Percentiles rank a stretch among this genome's conserved stretches.
phyloP scores from a whole-genome alignment of 768 basidiomycete species.

The Kondoa subrosea region DNA sequence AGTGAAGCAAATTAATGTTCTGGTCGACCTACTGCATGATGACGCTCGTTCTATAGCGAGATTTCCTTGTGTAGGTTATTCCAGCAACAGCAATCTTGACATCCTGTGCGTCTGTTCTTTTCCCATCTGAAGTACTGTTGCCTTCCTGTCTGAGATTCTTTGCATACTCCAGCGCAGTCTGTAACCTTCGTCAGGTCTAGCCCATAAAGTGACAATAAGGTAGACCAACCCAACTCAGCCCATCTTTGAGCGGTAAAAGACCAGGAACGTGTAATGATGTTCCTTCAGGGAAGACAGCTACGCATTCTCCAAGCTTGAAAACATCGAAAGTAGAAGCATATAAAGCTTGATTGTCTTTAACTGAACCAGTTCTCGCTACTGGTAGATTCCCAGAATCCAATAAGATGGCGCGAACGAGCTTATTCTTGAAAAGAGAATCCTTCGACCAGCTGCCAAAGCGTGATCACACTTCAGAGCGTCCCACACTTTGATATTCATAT shows the following conservation, averaged over 20 bases:
- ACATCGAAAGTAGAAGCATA: conserved; percentile 81
- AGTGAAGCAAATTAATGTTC: background rate
- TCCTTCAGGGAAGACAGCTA: conserved; percentile 88
- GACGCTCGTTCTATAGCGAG: conserved; percentile 80
- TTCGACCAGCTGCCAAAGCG: conserved; percentile 81
- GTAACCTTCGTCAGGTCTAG: background rate
- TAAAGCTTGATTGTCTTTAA: conserved; percentile 68
- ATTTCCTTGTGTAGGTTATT: conserved; percentile 89
- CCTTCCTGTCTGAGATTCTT: conserved; percentile 48
- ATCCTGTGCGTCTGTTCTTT: conserved; percentile 11
- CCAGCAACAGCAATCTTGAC: conserved; percentile 23
- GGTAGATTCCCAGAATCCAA: conserved; percentile 91
- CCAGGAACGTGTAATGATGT: conserved; percentile 67
- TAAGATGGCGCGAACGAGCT: conserved; percentile 53
- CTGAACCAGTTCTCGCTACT: conserved; percentile 75
- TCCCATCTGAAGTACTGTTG: conserved; percentile 26
- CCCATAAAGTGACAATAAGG: background rate
- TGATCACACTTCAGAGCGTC: background rate
- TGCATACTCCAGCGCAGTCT: conserved; percentile 71
- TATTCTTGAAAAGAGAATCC: conserved; percentile 71
- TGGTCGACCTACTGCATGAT: conserved; percentile 34
- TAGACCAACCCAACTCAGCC: conserved; percentile 60
- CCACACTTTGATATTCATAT: background rate
- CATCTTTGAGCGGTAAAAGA: conserved; percentile 74
- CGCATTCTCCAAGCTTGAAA: conserved; percentile 56